These are phyloP conservation scores for Schizophyllum amplum DNA, from an alignment of 1,284 basidiomycete genomes.

Conservation along the genomic window DNA sequence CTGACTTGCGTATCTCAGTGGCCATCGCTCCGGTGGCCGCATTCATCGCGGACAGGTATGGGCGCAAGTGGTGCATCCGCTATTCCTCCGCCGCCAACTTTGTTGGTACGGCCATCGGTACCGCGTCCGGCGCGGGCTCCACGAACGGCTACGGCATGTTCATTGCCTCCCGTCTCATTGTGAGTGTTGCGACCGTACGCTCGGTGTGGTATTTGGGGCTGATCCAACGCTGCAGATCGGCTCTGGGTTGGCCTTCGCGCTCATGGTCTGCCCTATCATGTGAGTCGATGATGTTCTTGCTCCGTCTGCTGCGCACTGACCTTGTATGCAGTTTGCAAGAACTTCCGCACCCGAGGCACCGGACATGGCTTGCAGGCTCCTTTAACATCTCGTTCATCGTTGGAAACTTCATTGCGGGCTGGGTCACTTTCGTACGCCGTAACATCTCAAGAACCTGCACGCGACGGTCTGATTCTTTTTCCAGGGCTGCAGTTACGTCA, in stretches of 20 bases:
- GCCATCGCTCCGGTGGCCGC: constrained; percentile 5
- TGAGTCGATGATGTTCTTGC: background rate
- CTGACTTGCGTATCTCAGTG: constrained; percentile 1
- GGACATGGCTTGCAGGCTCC: constrained; percentile 6
- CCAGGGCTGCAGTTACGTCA: constrained; percentile 8
- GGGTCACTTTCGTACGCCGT: background rate
- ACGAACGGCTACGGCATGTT: constrained; percentile 7
- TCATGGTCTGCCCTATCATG: constrained; percentile 8
- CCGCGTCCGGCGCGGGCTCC: constrained; percentile 4
- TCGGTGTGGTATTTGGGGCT: too few relatives aligned
- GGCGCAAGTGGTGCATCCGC: constrained; percentile 10
- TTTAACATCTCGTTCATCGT: constrained; percentile 8
- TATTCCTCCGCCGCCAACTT: constrained; percentile 5
- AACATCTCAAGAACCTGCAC: too few relatives aligned
- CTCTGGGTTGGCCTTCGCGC: constrained; percentile 5
- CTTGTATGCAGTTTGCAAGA: constrained; percentile 4
- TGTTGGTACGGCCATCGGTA: constrained; percentile 7
- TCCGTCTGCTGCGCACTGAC: background rate
- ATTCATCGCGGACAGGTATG: constrained; percentile 7
- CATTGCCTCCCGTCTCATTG: constrained; percentile 7
- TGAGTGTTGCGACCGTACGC: background rate
- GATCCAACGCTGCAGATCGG: constrained; percentile 1
- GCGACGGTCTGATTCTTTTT: too few relatives aligned
- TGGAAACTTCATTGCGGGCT: background rate
- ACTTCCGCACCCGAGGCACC: constrained; percentile 7